Base-by-base conservation (phyloP, 345 rosid species). In the Populus deltoides region DNA sequence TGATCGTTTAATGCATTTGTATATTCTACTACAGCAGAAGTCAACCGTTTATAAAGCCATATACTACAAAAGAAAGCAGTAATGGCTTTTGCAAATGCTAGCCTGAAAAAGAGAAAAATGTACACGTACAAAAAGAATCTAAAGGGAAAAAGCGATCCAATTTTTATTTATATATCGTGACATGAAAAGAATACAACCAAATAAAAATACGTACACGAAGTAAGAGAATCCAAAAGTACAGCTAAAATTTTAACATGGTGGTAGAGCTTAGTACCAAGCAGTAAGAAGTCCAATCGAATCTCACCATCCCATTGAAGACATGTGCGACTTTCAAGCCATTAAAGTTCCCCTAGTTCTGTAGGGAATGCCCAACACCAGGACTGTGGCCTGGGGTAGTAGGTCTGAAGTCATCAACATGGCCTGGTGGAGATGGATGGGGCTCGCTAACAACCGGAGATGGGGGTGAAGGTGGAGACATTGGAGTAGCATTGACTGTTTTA, bases 381-480 rank as follows among this genome's bases (percentile, higher is more conserved):
- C 91, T 90, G 68, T 88, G 89, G 25, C 93, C 93, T 13, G 93
- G 90, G 36, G 86, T 68, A 49, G 93, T 90, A 18, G 93, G 92
- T 76, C 90, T 90, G 81, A 88, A 90, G 79, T 87, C 90, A 11
- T 87, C 87, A 7, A 47, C 75, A 2, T 80, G 78, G 69, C 76
- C 84, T 15, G 81, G 75, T 3, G 86, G 83, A 31, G 84, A 77
- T 27, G 83, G 75, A 22, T 12, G n/a, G 6, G 77, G 29, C 59
- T 53, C 71, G 36, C 62, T 82, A 4, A 67, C 53, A 4, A 3
- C 71, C 61, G 36, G 78, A 33, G 16, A 38, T 7, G 73, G 72
- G 36, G 85, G 73, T n/a, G 78, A 10, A 9, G 80, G 80, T n/a
- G 82, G 76, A 68, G 85, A 57, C 47, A 49, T 22, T 38, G 11